Conservation (phyloP, 2,329 filamentous ascomycete genomes). For the Fusarium sp. region DNA sequence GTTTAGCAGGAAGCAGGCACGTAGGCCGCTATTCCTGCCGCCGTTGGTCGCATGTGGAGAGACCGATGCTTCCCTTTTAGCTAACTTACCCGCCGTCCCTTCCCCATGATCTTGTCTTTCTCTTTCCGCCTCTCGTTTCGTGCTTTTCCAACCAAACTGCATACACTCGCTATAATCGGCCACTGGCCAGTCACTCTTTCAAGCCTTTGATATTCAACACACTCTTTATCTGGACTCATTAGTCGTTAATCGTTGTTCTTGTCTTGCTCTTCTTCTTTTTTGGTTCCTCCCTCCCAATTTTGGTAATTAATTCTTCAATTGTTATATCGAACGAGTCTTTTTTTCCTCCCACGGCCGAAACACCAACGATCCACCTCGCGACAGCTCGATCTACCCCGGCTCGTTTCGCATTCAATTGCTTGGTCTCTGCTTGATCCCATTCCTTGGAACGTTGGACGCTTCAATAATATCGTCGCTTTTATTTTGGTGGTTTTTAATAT, state of each 20-base stretch:
- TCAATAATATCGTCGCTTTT: conserved; percentile 21
- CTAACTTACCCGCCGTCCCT: conserved; percentile 39
- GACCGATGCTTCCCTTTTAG: conserved; percentile 34
- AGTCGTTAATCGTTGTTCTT: conserved; percentile 11
- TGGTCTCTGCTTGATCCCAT: conserved; percentile 4
- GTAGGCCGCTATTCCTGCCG: conserved; percentile 32
- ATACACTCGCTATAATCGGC: conserved; percentile 43
- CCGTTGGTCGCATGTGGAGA: conserved; percentile 37
- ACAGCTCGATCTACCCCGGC: conserved; percentile 22
- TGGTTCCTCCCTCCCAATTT: conserved; percentile 20
- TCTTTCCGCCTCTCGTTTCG: conserved; percentile 35
- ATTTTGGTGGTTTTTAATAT: conserved; percentile 22
- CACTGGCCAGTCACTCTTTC: conserved; percentile 42
- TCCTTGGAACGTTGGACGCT: conserved; percentile 13
- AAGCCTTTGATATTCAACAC: conserved; percentile 35
- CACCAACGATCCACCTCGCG: conserved; percentile 32
- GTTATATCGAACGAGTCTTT: conserved; percentile 16
- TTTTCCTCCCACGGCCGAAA: conserved; percentile 15
- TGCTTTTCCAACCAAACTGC: conserved; percentile 34
- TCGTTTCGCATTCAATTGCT: conserved; percentile 20
- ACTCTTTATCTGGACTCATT: conserved; percentile 30
- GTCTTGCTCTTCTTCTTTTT: conserved; percentile 29
- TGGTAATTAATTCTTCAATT: conserved; percentile 19
- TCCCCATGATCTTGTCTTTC: conserved; percentile 37
- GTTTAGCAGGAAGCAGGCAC: conserved; percentile 1